Percentiles rank a stretch among this genome's conserved stretches.
phyloP scores from a whole-genome alignment of 2,329 filamentous ascomycete genomes.

The Fusarium lateritium region DNA sequence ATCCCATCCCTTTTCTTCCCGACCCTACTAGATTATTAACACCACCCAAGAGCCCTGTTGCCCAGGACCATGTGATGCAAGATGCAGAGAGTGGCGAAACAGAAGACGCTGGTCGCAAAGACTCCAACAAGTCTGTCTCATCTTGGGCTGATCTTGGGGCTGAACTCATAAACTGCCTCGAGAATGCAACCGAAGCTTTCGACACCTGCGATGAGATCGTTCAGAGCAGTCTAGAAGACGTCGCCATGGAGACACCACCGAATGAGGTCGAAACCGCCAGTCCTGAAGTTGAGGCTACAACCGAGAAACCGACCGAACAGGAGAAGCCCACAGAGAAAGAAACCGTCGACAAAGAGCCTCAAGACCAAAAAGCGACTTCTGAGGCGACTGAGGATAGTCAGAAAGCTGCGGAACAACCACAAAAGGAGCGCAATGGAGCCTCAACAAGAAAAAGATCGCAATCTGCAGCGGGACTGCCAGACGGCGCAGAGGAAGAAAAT shows the following conservation, averaged over 20 bases:
- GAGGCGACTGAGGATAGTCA: conserved; percentile 42
- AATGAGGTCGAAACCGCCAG: conserved; percentile 35
- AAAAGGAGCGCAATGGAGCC: conserved; percentile 58
- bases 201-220: conserved; percentile 51
- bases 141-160: conserved; percentile 56
- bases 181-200: conserved; percentile 50
- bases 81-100: conserved; percentile 39
- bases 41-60: conserved; percentile 45
- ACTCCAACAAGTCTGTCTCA: conserved; percentile 32
- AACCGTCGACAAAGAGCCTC: conserved; percentile 12
- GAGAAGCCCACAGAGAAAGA: conserved; percentile 18
- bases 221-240: conserved; percentile 46
- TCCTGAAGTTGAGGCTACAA: conserved; percentile 25
- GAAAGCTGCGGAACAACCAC: conserved; percentile 50
- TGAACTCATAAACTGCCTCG: conserved; percentile 53
- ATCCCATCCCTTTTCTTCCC: conserved; percentile 74
- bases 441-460: conserved; percentile 73
- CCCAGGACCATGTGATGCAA: conserved; percentile 28
- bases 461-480: conserved; percentile 71
- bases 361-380: conserved; percentile 45
- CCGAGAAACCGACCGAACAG: conserved; percentile 17
- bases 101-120: conserved; percentile 30
- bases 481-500: conserved; percentile 70
- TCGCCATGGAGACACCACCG: conserved; percentile 42
- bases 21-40: conserved; percentile 62